These are phyloP conservation scores for Coemansia sp. DNA, from an alignment of 192 early-diverging fungal genomes.

Conservation along the genomic window DNA sequence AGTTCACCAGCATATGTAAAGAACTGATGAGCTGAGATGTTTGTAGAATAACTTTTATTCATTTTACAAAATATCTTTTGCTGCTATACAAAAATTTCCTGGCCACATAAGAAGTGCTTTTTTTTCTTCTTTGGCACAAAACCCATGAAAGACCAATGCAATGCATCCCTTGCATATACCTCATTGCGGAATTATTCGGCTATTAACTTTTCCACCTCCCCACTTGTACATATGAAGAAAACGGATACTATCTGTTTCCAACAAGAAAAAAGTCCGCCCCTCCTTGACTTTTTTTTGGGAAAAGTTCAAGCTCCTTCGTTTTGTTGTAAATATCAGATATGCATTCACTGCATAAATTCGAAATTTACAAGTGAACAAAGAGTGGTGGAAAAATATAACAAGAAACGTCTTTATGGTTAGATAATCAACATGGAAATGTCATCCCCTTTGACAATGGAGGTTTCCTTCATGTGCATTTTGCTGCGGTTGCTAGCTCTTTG, in stretches of 20 bases:
- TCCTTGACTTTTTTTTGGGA: neutral
- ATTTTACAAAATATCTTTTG: too few species aligned
- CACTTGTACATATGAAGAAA: neutral
- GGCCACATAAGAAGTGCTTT: neutral
- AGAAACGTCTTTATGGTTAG: neutral
- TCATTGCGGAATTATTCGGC: neutral
- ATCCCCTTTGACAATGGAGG: too few species aligned
- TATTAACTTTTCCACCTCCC: neutral
- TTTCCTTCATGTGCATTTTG: neutral
- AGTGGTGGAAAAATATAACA: neutral
- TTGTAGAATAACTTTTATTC: too few species aligned
- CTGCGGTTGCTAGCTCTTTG: neutral
- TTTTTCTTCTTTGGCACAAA: neutral
- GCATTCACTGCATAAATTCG: neutral
- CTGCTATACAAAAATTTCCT: too few species aligned
- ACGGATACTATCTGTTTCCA: neutral
- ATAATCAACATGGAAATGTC: neutral
- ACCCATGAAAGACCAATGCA: neutral
- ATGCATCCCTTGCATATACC: neutral
- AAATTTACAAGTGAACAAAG: neutral
- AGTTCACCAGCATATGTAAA: too few species aligned
- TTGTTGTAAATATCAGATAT: neutral
- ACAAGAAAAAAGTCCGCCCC: neutral
- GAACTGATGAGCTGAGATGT: too few species aligned
- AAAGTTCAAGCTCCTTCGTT: neutral